phyloP scores from a whole-genome alignment of 2,329 filamentous ascomycete genomes.

The Graphilbum fragrans region DNA sequence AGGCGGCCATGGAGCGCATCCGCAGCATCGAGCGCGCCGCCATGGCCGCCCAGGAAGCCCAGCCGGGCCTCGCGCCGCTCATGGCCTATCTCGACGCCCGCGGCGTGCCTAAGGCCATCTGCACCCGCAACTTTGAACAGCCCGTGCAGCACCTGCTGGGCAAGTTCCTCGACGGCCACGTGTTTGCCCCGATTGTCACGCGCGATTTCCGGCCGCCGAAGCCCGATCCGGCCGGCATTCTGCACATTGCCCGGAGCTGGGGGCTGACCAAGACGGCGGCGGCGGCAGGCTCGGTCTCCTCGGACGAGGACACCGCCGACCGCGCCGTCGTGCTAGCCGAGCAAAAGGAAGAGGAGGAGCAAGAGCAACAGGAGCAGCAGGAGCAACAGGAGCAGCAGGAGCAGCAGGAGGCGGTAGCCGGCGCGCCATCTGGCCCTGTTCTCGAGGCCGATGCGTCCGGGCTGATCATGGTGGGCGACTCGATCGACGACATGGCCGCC shows the following conservation, averaged over 20 bases:
- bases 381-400: not conserved
- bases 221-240: conserved; percentile 74
- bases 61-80: conserved; percentile 63
- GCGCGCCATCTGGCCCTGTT: conserved; percentile 6
- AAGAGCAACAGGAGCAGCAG: conserved; percentile 5
- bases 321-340: conserved; percentile 7
- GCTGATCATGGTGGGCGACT: conserved; percentile 62
- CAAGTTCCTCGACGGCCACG: conserved; percentile 57
- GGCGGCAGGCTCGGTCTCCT: conserved; percentile 1
- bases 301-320: conserved; percentile 8
- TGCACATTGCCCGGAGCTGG: conserved; percentile 76
- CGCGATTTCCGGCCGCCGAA: conserved; percentile 76
- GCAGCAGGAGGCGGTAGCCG: not conserved
- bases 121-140: conserved; percentile 84
- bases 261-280: conserved; percentile 30
- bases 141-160: conserved; percentile 63
- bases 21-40: conserved; percentile 67
- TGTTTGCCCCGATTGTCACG: conserved; percentile 72
- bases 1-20: conserved; percentile 59
- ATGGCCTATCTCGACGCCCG: conserved; percentile 71
- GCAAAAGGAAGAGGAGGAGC: conserved; percentile 11
- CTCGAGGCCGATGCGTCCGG: conserved; percentile 28
- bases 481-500: conserved; percentile 86
- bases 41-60: conserved; percentile 69
- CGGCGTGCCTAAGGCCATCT: conserved; percentile 66